These are phyloP conservation scores for Aspergillus sp. DNA, from an alignment of 2,329 filamentous ascomycete species.

Conservation along the genomic window DNA sequence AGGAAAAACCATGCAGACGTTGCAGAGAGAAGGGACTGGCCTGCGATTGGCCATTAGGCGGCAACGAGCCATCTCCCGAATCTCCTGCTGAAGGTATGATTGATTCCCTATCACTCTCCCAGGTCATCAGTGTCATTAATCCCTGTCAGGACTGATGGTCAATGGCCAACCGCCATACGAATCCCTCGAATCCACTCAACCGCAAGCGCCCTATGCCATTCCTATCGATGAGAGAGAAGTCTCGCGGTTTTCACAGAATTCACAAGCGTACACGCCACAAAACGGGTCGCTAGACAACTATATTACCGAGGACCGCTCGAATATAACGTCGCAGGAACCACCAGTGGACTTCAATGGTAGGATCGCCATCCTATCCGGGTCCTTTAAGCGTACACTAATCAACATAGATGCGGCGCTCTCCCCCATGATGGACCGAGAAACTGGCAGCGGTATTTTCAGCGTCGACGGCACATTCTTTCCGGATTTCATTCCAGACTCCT, in stretches of 20 bases:
- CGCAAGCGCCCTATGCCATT: not conserved
- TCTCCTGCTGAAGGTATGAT: not conserved
- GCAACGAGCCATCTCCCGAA: constrained; percentile 17
- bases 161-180: not conserved
- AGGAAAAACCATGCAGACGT: constrained; percentile 54
- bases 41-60: constrained; percentile 36
- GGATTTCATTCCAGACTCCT: constrained; percentile 28
- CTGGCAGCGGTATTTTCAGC: constrained; percentile 28
- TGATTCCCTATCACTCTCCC: too few relatives aligned
- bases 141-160: too few relatives aligned
- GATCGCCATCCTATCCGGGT: not conserved
- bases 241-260: not conserved
- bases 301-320: not conserved
- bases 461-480: constrained; percentile 30
- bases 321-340: not conserved
- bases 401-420: constrained; percentile 13
- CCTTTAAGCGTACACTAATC: not conserved
- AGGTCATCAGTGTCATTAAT: too few relatives aligned
- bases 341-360: constrained; percentile 17
- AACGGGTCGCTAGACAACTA: constrained; percentile 6
- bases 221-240: constrained; percentile 1
- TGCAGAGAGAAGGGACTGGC: constrained; percentile 50
- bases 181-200: not conserved
- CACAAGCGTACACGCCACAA: not conserved
- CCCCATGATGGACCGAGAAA: constrained; percentile 25